Evolutionary conservation across 331 rosid genomes (phyloP), one percentile per base, ranked within the genome.

Genomic region (Acacia pycnantha): DNA sequence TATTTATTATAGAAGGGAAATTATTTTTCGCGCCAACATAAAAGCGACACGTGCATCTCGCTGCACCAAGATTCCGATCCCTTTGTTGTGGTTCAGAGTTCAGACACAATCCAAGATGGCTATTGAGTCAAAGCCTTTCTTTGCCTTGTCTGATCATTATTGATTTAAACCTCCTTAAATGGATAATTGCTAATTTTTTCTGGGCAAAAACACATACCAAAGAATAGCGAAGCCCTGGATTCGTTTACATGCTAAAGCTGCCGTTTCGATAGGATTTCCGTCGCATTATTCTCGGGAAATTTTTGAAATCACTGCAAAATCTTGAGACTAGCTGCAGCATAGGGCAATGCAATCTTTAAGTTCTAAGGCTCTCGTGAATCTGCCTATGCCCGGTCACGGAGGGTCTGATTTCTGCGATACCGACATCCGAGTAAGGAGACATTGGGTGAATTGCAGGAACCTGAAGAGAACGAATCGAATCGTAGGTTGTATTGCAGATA

Each of bases 281-380:
- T 26, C 11, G 33, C 53, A 19, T 21, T 5, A 53, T 78, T 37
- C 15, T 40, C 10, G 6, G 22, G 33, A 21, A 69, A 79, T 13
- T 2, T 2, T 61, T 26, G 67, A 58, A 70, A 46, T 0, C 51
- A 37, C 27, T n/a, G 79, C 6, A 74, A 74, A 33, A 4, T 53
- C 59, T 22, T 1, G 51, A 11, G 73, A 21, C 16, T 35, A 67
- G 24, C 37, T 18, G 44, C 66, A 74, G 21, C 14, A 11, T 40
- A 22, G 56, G 69, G 74, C 79, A 40, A 92, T 92, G 97, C 88
- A 94, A 66, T 86, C 94, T 8, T 65, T 87, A 29, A 87, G 83
- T 73, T 56, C 82, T 21, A 89, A 86, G 77, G 82, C 79, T 58
- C 86, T 86, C 47, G 48, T 87, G 64, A 86, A 80, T 81, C 65